These are phyloP conservation scores for Sporothrix globosa DNA, from an alignment of 2,329 filamentous ascomycete species.

Conservation along the genomic window DNA sequence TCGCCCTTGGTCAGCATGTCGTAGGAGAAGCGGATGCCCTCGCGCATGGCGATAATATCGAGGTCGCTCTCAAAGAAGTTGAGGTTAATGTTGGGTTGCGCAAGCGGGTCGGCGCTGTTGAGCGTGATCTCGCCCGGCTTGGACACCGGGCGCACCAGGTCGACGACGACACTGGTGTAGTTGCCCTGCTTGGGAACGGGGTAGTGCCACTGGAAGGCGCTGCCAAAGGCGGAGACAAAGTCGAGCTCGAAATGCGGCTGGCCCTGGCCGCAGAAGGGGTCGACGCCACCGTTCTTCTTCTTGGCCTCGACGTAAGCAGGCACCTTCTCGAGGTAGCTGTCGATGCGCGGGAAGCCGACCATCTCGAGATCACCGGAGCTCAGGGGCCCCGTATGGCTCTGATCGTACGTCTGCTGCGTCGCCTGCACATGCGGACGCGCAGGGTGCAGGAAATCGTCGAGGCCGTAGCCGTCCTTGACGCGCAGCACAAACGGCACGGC, in stretches of 20 bases:
- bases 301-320: constrained; percentile 52
- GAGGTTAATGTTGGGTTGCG: constrained; percentile 62
- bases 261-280: constrained; percentile 59
- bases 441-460: constrained; percentile 48
- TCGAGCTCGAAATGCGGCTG: constrained; percentile 66
- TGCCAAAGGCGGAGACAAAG: constrained; percentile 62
- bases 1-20: constrained; percentile 62
- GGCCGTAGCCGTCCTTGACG: constrained; percentile 47
- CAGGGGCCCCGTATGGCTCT: constrained; percentile 44
- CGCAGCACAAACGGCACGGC: constrained; percentile 56
- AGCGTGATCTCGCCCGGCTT: constrained; percentile 59
- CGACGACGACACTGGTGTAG: constrained; percentile 61
- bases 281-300: constrained; percentile 49
- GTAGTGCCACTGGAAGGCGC: constrained; percentile 55
- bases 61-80: constrained; percentile 62
- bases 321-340: constrained; percentile 48
- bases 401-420: constrained; percentile 45
- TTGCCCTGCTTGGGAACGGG: constrained; percentile 49
- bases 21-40: constrained; percentile 60
- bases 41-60: constrained; percentile 60
- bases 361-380: constrained; percentile 50
- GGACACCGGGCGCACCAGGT: constrained; percentile 48
- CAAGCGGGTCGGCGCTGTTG: constrained; percentile 58
- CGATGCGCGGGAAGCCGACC: constrained; percentile 61
- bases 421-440: constrained; percentile 44